These are phyloP conservation scores for Curvularia eragrostidis DNA, from an alignment of 2,329 filamentous ascomycete genomes.

Conservation along the genomic window DNA sequence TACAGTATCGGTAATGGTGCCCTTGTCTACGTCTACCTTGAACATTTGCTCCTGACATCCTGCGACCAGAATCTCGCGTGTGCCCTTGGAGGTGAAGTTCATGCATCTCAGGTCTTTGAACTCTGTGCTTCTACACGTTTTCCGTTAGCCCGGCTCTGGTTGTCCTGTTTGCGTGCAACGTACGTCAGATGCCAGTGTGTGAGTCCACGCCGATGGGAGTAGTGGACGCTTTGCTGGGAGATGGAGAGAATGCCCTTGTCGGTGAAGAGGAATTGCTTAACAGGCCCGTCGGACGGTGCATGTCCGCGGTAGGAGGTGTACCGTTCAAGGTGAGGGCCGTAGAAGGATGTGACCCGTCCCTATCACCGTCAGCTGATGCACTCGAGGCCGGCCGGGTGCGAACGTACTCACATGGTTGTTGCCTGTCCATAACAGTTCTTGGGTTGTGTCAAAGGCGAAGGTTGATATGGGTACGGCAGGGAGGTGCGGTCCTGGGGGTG, in stretches of 20 bases:
- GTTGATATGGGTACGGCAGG: conserved; percentile 76
- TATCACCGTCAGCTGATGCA: conserved; percentile 49
- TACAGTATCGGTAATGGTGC: conserved; percentile 52
- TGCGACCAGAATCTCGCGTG: conserved; percentile 82
- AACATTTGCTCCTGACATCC: conserved; percentile 89
- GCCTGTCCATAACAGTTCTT: conserved; percentile 92
- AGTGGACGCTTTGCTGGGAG: conserved; percentile 82
- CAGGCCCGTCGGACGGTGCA: conserved; percentile 71
- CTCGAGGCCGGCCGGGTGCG: neutral
- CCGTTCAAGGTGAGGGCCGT: conserved; percentile 80
- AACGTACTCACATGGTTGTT: conserved; percentile 77
- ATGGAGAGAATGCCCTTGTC: conserved; percentile 90
- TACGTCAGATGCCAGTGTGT: conserved; percentile 88
- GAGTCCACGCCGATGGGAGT: conserved; percentile 81
- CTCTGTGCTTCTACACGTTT: conserved; percentile 64
- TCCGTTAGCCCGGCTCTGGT: conserved; percentile 24
- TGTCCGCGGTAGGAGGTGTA: conserved; percentile 93
- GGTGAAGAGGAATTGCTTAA: conserved; percentile 89
- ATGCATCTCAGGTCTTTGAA: conserved; percentile 93
- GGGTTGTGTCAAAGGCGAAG: conserved; percentile 84
- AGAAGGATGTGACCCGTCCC: conserved; percentile 90
- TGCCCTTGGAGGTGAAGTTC: conserved; percentile 89
- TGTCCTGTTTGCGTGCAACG: conserved; percentile 31
- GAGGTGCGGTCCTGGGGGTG: conserved; percentile 72
- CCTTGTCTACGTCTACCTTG: conserved; percentile 69